A percentile compares a stretch with the other conserved stretches of the same genome.
Evolutionary conservation across 2,329 filamentous ascomycete species (phyloP).

Genomic region (Phialocephala subalpina): DNA sequence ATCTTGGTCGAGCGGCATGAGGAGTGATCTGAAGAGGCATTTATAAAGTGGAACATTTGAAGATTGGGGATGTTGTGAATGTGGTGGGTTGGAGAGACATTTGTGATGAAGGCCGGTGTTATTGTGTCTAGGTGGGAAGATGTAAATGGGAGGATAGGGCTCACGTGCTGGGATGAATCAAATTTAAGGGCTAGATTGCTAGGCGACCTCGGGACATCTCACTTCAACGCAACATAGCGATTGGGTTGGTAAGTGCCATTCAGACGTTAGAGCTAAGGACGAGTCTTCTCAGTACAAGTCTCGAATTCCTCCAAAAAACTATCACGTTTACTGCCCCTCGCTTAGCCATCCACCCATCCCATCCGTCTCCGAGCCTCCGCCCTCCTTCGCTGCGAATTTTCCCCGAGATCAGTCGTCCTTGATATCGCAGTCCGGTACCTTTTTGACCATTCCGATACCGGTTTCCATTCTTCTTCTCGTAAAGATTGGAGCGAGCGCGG

Average conservation of each 20-base stretch:
- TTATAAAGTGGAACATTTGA: not conserved
- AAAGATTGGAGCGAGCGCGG: not conserved
- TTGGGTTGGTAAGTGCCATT: not conserved
- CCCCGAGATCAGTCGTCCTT: not conserved
- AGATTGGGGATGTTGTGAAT: not conserved
- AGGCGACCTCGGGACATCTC: not conserved
- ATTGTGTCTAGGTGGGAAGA: not conserved
- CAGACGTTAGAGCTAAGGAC: not conserved
- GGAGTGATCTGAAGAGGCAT: not conserved
- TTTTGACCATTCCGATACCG: not conserved
- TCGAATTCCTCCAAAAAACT: not conserved
- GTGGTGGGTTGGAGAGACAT: not conserved
- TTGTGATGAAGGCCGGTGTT: not conserved
- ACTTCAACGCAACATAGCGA: not conserved
- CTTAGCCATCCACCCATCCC: not conserved
- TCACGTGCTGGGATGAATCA: slow-evolving; percentile 6
- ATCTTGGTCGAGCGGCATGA: not conserved
- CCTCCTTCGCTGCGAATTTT: not conserved
- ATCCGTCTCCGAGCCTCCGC: not conserved
- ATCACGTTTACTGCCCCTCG: not conserved
- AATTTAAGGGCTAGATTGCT: not conserved
- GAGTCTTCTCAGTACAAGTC: not conserved
- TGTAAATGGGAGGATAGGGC: not conserved
- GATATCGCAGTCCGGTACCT: not conserved
- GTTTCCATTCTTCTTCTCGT: not conserved